Conservation (phyloP, 192 early-diverging fungal species). For the Rhizoclosmatium globosum region DNA sequence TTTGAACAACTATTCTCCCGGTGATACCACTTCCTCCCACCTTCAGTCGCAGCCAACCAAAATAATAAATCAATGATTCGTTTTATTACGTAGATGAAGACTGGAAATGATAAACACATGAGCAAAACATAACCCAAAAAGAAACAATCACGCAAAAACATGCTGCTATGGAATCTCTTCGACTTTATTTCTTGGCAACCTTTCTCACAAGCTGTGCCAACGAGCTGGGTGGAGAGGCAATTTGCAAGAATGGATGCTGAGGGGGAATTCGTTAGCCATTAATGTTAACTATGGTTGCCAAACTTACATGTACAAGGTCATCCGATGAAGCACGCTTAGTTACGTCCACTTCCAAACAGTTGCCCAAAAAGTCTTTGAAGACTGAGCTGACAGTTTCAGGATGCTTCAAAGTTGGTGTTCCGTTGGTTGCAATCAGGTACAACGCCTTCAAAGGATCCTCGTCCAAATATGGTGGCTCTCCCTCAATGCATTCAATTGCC, state of each 20-base stretch:
- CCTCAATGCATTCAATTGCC: constrained; percentile 68
- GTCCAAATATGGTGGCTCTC: constrained; percentile 73
- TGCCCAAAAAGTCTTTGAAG: constrained; percentile 90
- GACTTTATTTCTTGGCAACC: constrained; percentile 42
- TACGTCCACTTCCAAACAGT: constrained; percentile 91
- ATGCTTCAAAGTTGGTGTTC: constrained; percentile 88
- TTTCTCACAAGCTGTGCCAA: constrained; percentile 82
- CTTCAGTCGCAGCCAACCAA: no score
- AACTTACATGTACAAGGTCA: constrained; percentile 72
- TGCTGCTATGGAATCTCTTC: neutral
- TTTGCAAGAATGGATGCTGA: constrained; percentile 86
- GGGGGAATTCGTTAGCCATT: neutral
- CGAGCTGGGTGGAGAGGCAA: constrained; percentile 80
- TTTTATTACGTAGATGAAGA: no score
- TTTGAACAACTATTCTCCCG: constrained; percentile 27
- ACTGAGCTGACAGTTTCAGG: constrained; percentile 83
- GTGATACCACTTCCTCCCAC: neutral
- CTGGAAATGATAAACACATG: no score
- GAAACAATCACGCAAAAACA: neutral
- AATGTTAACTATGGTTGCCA: neutral
- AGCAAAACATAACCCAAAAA: no score
- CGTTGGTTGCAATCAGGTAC: constrained; percentile 85
- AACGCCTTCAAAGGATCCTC: constrained; percentile 85
- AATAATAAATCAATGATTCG: no score
- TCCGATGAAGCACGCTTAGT: constrained; percentile 79